Percentiles rank a stretch among this genome's conserved stretches.
Conservation (phyloP, 768 basidiomycete species). For the Phanerochaete carnosa region DNA sequence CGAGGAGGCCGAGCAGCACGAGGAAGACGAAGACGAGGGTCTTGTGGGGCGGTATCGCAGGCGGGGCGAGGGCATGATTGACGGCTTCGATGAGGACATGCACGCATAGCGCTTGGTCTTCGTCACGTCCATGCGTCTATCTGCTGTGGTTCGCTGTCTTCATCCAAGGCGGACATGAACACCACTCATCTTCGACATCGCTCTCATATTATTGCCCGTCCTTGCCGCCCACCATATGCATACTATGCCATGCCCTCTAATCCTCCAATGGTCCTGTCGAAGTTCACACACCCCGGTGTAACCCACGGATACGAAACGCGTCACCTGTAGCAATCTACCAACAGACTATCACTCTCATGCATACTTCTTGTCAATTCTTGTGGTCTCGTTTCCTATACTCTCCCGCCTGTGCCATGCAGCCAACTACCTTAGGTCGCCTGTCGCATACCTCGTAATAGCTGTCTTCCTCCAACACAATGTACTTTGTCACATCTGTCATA, state of each 20-base stretch:
- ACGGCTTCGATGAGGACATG: conserved; percentile 28
- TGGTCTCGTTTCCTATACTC: not conserved
- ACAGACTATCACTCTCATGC: not conserved
- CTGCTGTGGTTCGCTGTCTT: too few relatives aligned
- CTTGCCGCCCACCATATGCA: not conserved
- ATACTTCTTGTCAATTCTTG: not conserved
- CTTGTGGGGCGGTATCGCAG: conserved; percentile 72
- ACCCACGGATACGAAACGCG: not conserved
- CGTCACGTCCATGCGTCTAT: too few relatives aligned
- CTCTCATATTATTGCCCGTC: not conserved
- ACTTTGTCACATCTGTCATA: not conserved
- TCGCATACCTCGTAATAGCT: not conserved
- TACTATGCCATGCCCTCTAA: not conserved
- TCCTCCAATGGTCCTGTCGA: not conserved
- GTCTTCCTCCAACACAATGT: not conserved
- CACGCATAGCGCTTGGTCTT: not conserved
- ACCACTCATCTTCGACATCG: too few relatives aligned
- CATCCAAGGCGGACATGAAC: too few relatives aligned
- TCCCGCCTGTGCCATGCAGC: not conserved
- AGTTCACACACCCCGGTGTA: not conserved
- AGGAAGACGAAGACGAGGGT: conserved; percentile 51
- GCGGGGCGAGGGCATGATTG: conserved; percentile 36
- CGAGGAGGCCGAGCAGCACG: conserved; percentile 35
- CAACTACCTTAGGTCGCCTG: not conserved
- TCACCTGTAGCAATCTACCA: not conserved